These are phyloP conservation scores for Capsicum rhomboideum DNA, from an alignment of 257 asterid genomes.

Conservation along the genomic window DNA sequence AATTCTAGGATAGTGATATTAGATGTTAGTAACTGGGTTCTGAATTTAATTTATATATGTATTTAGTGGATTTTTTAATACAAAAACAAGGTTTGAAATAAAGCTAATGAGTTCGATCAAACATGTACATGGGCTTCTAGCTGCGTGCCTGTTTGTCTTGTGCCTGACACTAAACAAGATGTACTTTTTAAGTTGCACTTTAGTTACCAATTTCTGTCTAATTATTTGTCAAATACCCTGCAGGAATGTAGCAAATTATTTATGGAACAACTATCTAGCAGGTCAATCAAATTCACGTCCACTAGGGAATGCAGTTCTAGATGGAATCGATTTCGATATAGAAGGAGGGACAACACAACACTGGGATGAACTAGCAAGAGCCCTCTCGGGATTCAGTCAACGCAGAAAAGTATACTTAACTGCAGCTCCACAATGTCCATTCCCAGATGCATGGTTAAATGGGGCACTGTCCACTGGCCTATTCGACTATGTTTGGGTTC, in stretches of 20 bases:
- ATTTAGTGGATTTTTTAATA: too few relatives aligned
- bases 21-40: too few relatives aligned
- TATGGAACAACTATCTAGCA: conserved; percentile 62
- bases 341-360: conserved; percentile 42
- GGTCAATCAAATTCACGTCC: conserved; percentile 45
- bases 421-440: conserved; percentile 80
- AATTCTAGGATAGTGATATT: too few relatives aligned
- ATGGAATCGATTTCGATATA: conserved; percentile 64
- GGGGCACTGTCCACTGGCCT: conserved; percentile 38
- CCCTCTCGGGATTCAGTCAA: conserved; percentile 19
- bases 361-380: conserved; percentile 40
- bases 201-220: background rate
- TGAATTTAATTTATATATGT: too few relatives aligned
- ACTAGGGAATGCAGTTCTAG: conserved; percentile 46
- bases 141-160: too few relatives aligned
- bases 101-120: too few relatives aligned
- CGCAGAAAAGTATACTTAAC: conserved; percentile 27
- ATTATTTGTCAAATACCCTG: background rate
- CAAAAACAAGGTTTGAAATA: too few relatives aligned
- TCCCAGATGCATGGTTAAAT: conserved; percentile 45
- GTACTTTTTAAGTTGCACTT: background rate
- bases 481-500: conserved; percentile 68
- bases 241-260: conserved; percentile 24
- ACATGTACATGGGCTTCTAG: too few relatives aligned
- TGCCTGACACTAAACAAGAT: background rate